Conservation (phyloP, 306 rosid species). For the Fragaria iinumae region DNA sequence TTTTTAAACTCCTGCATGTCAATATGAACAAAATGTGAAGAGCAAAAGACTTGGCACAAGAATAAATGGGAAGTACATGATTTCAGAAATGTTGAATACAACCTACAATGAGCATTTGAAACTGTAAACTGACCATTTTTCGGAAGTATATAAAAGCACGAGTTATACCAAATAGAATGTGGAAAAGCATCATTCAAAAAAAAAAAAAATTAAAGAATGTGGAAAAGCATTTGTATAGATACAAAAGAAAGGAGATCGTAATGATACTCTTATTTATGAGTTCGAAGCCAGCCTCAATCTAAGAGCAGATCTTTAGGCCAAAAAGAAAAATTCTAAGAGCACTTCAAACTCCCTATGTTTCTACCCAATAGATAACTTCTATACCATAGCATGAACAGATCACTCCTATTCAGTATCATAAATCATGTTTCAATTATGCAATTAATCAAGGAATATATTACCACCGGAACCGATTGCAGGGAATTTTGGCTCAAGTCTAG, state of each 20-base stretch:
- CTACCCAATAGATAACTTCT: neutral
- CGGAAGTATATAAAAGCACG: neutral
- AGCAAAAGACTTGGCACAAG: constrained; percentile 9
- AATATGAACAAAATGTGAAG: constrained; percentile 15
- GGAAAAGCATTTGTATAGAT: neutral
- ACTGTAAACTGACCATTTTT: neutral
- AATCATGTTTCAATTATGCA: no score
- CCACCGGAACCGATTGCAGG: constrained; percentile 74
- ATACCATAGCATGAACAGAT: neutral
- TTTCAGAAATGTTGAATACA: constrained; percentile 10
- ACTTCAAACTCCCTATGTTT: neutral
- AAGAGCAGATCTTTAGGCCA: neutral
- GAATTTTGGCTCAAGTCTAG: constrained; percentile 90
- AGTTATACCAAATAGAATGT: neutral
- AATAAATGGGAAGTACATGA: constrained; percentile 9
- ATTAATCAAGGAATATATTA: constrained; percentile 28
- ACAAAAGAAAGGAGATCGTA: neutral
- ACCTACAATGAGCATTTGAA: neutral
- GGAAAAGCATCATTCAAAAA: neutral
- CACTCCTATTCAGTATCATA: neutral
- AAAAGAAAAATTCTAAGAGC: neutral
- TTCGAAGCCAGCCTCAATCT: neutral
- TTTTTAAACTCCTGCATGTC: constrained; percentile 63
- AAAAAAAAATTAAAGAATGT: neutral
- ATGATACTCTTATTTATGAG: neutral